Base-by-base conservation (phyloP, 202 grass and related monocot genomes). In the Elaeis oleifera region DNA sequence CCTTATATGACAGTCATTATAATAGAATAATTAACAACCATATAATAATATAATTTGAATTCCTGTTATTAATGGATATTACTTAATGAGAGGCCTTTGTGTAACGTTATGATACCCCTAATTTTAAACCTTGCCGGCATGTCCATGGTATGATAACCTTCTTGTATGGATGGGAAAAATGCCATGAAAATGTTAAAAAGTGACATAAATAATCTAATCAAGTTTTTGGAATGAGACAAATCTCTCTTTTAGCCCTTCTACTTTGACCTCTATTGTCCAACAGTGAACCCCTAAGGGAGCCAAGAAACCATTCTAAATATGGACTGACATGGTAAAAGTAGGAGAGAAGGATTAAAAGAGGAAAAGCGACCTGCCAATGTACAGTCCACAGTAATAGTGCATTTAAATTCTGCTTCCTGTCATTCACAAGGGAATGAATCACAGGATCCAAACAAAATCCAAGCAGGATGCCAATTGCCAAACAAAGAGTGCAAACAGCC, bases 401-500 rank as follows among this genome's bases (percentile, higher is more conserved):
- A 70, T 50, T 69, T 77, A 62, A 69, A 58, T 77, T 51, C 49
- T 70, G 56, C 44, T 70, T 69, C 27, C 26, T 69, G 68, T 69
- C 71, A 58, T 74, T 67, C 53, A 68, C 71, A 59, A 81, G 72
- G 68, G 75, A 58, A 83, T 63, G 83, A 27, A 60, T 71, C 82
- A 78, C 82, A 86, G 75, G 80, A 99, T 99, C 94, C 82, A 84
- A 89, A 86, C 79, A 94, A 92, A 89, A 96, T 94, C 88, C 58
- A 84, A 79, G 65, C 68, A 80, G 79, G 83, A 86, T 76, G 83
- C 19, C 48, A 36, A 50, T 32, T 67, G 13, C 54, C 28, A 50
- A 90, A 67, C 49, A 22, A 75, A 53, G 65, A 59, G 82, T 70
- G 81, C 90, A 75, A 80, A 64, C 76, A 69, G 71, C 62, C 69